These are phyloP conservation scores for Helichrysum umbraculigerum DNA, from an alignment of 129 eudicot genomes.

Conservation along the genomic window DNA sequence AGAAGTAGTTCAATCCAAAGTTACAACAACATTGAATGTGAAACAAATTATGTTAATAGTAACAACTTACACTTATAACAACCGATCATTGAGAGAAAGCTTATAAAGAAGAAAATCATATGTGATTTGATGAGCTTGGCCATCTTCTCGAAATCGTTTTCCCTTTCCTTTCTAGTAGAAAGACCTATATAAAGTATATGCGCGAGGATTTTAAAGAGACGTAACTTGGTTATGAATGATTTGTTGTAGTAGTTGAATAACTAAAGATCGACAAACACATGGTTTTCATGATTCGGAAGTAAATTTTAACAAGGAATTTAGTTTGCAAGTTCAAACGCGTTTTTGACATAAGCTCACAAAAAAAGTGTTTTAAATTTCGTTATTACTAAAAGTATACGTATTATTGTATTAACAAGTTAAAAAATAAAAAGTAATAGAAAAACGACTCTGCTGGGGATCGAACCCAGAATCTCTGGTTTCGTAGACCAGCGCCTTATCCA, in stretches of 20 bases:
- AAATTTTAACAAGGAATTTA: neutral
- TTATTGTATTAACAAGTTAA: too few relatives aligned
- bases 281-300: neutral
- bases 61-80: neutral
- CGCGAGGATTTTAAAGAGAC: neutral
- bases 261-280: neutral
- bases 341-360: neutral
- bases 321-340: neutral
- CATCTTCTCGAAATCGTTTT: neutral
- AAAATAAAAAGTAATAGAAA: too few relatives aligned
- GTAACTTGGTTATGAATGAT: neutral
- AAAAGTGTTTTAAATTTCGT: neutral
- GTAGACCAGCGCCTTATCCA: constrained; percentile 94
- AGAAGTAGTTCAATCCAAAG: neutral
- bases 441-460: constrained; percentile 89
- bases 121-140: neutral
- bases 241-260: neutral
- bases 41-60: neutral
- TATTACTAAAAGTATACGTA: too few relatives aligned
- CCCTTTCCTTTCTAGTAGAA: neutral
- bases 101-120: neutral
- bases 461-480: constrained; percentile 92
- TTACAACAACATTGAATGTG: neutral
- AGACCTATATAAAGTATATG: neutral
- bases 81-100: neutral